Evolutionary conservation across 495 filamentous ascomycete species (phyloP), one percentile per base, ranked within the genome.

Genomic region (Neurospora intermedia): DNA sequence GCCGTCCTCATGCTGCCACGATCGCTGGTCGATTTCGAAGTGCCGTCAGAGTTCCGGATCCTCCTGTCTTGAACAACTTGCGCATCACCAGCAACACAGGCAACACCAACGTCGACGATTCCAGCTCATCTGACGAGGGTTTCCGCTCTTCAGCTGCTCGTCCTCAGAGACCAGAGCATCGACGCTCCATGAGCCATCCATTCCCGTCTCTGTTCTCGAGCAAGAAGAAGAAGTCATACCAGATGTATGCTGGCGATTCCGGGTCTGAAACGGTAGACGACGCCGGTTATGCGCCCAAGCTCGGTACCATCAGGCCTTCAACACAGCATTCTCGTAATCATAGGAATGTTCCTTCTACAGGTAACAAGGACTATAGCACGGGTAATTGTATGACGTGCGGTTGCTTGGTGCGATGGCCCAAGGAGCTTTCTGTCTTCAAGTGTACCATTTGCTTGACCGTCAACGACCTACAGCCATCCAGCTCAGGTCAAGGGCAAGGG

Each of bases 401-500:
- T 78, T 92, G 91, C 69, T 88, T 89, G 48, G 89, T 97, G 69
- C 89, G 90, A 69, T 97, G 94, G 92, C 94, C 94, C n/a, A 87
- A 86, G 73, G 85, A 90, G 72, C 79, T 95, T 75, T 86, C 87
- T 38, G 85, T 91, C 54, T 97, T 94, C 82, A 87, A 93, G 76
- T 98, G 94, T 81, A 91, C 92, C 42, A 89, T 91, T 69, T 98
- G 94, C 81, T 83, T 93, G 76, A 97, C 92, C 69, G 88, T 98
- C 76, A 97, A 96, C 76, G 94, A 97, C 78, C 78, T 97, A 69
- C 87, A 88, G 73, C 88, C 88, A 15, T 74, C 71, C 66, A 66
- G 15, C 15, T 66, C 54, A 35, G 54, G 54, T 9, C 54, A 66
- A 31, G 54, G 54, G 15, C 54, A 66, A 35, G 75, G 72, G 45